phyloP scores from a whole-genome alignment of 495 filamentous ascomycete genomes.

The Bacidia rubella region DNA sequence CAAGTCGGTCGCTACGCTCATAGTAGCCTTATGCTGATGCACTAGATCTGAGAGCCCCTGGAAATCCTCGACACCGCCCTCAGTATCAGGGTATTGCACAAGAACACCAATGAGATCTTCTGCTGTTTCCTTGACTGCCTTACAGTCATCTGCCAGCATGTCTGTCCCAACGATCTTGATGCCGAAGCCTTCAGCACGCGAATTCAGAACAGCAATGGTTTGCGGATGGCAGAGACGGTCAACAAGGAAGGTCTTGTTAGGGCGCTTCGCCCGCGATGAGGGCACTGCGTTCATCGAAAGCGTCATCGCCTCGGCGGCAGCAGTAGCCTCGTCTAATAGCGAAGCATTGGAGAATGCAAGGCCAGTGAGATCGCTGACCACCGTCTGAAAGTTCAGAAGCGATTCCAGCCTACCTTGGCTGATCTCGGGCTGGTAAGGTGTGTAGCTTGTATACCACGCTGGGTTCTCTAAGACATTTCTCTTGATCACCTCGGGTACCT shows the following conservation, averaged over 20 bases:
- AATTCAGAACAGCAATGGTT: conserved; percentile 73
- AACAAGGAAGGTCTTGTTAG: conserved; percentile 70
- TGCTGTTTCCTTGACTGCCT: conserved; percentile 56
- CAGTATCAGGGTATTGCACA: conserved; percentile 89
- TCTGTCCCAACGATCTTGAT: conserved; percentile 66
- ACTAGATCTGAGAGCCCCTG: conserved; percentile 57
- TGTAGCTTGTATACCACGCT: conserved; percentile 98
- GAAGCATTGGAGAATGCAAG: conserved; percentile 90
- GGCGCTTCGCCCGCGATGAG: conserved; percentile 53
- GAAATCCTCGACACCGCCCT: conserved; percentile 70
- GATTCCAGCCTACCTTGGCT: conserved; percentile 90
- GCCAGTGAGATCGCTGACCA: conserved; percentile 81
- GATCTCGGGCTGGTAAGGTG: conserved; percentile 96
- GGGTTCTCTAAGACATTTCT: conserved; percentile 89
- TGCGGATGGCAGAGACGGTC: conserved; percentile 77
- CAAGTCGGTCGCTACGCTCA: conserved; percentile 86
- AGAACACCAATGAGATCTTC: conserved; percentile 82
- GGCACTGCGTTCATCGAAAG: conserved; percentile 73
- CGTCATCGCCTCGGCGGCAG: conserved; percentile 95
- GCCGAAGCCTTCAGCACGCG: conserved; percentile 87
- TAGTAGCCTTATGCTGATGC: conserved; percentile 65
- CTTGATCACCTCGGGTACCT: conserved; percentile 83
- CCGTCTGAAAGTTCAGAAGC: conserved; percentile 90
- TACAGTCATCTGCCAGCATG: conserved; percentile 46
- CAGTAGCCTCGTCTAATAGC: conserved; percentile 84